Evolutionary conservation across 768 basidiomycete species (phyloP), one percentile per base, ranked within the genome.

Genomic region (Termitomyces sp.): DNA sequence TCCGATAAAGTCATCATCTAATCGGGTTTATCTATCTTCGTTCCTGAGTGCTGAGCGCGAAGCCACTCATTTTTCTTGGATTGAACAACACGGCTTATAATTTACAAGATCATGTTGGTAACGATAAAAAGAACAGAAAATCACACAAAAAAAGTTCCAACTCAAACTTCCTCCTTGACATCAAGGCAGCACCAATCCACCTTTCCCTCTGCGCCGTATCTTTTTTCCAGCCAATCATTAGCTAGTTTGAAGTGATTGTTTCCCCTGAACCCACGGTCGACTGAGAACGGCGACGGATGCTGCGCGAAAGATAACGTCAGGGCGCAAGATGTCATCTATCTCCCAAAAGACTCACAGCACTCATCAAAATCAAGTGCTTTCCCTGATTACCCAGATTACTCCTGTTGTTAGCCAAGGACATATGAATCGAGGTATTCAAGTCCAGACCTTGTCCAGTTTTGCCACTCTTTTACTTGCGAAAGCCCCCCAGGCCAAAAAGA

Each of bases 401-500:
- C 26, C 42, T 15, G 48, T 59, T 39, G 55, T 49, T 33, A 50
- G 48, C 24, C 29, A 37, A 9, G n/a, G 41, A 10, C 22, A 24
- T 18, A 15, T 20, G 13, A 41, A 37, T 55, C 8, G 41, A 36
- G 47, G 29, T 9, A 7, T 9, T 7, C 1, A 22, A 26, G 20
- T 22, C 37, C 76, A 62, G 44, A 90, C 92, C 77, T 84, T 83
- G 72, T 84, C 82, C 36, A 95, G 74, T 67, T 86, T 87, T 55
- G 83, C 81, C 55, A 92, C 88, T 65, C 92, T 81, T 73, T 94
- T 92, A 57, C 80, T 83, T 22, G 95, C 95, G 78, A 86, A 88
- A 8, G 83, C 79, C 9, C 95, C 94, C 94, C 94, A 97, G 7
- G 91, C 91, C 65, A 98, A 80, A 69, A 98, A 94, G 24, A 79